Percentiles rank a stretch among this genome's conserved stretches.
These are phyloP conservation scores for Aspergillus egyptiacus DNA, from an alignment of 495 filamentous ascomycete genomes.

Conservation along the genomic window DNA sequence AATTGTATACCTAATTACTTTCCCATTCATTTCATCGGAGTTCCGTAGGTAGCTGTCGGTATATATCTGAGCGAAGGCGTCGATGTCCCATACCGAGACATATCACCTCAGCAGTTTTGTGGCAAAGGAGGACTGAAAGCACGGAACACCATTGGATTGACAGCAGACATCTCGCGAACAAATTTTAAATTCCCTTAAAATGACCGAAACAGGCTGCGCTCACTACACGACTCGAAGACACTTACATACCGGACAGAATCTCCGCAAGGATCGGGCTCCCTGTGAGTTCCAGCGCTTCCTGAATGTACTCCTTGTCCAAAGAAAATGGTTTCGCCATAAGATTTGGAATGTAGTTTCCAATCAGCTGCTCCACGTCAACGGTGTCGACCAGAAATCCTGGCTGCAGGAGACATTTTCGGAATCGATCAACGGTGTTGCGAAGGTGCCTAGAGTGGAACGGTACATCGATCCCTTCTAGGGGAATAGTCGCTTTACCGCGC, in stretches of 20 bases:
- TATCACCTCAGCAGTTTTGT: too few relatives aligned
- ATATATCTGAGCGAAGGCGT: too few relatives aligned
- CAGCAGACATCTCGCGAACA: too few relatives aligned
- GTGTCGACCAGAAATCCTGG: conserved; percentile 27
- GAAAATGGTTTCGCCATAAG: conserved; percentile 42
- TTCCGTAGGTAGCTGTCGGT: too few relatives aligned
- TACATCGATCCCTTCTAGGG: conserved; percentile 38
- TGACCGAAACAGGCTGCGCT: not conserved
- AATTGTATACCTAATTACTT: too few relatives aligned
- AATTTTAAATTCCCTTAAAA: too few relatives aligned
- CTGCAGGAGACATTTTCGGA: conserved; percentile 26
- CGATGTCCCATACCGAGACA: too few relatives aligned
- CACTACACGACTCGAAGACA: not conserved
- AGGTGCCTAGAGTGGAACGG: conserved; percentile 39
- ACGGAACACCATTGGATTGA: too few relatives aligned
- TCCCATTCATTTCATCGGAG: too few relatives aligned
- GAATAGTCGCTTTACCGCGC: conserved; percentile 29
- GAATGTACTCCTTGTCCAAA: conserved; percentile 82
- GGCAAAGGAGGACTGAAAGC: too few relatives aligned
- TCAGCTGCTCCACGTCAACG: conserved; percentile 15
- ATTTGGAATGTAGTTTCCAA: conserved; percentile 31
- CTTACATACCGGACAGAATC: conserved; percentile 7
- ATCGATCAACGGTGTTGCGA: conserved; percentile 22
- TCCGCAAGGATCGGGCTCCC: conserved; percentile 16
- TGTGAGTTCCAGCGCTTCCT: conserved; percentile 82